These are phyloP conservation scores for Speleostelium caveatum DNA, from an alignment of 78 protist species.

Conservation along the genomic window DNA sequence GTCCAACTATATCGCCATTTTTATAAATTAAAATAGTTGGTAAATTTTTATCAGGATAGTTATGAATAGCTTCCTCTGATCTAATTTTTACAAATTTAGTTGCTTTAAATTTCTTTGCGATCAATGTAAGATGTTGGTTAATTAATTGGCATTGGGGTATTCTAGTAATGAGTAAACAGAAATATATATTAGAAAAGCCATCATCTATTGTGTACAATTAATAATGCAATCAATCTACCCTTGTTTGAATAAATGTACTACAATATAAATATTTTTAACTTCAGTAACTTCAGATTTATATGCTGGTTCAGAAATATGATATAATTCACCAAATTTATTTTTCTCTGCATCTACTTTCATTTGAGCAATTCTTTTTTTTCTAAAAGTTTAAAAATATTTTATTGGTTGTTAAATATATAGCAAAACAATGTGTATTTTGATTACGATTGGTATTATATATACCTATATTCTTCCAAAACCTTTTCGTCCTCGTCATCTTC, in stretches of 20 bases:
- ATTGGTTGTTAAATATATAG: not conserved
- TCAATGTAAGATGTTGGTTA: conserved; percentile 38
- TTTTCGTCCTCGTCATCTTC: conserved; percentile 74
- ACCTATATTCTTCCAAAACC: conserved; percentile 49
- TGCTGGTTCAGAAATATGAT: conserved; percentile 74
- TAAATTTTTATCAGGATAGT: conserved; percentile 87
- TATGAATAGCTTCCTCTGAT: conserved; percentile 81
- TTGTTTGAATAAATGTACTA: conserved; percentile 70
- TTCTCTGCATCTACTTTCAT: conserved; percentile 51
- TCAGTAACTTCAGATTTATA: conserved; percentile 79
- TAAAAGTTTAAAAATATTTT: not conserved
- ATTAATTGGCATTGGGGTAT: conserved; percentile 79
- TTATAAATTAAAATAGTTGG: conserved; percentile 88
- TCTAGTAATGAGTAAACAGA: not conserved
- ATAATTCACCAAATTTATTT: conserved; percentile 72
- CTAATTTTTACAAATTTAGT: conserved; percentile 87
- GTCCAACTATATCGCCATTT: conserved; percentile 69
- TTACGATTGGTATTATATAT: not conserved
- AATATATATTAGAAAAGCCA: not conserved
- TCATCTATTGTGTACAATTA: not conserved
- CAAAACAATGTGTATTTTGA: not conserved
- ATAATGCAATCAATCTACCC: conserved; percentile 11
- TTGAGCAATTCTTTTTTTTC: conserved; percentile 70
- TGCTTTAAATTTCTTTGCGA: conserved; percentile 79
- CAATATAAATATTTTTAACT: conserved; percentile 66